Base-by-base conservation (phyloP, 257 asterid genomes). In the Forsythia suspensa region DNA sequence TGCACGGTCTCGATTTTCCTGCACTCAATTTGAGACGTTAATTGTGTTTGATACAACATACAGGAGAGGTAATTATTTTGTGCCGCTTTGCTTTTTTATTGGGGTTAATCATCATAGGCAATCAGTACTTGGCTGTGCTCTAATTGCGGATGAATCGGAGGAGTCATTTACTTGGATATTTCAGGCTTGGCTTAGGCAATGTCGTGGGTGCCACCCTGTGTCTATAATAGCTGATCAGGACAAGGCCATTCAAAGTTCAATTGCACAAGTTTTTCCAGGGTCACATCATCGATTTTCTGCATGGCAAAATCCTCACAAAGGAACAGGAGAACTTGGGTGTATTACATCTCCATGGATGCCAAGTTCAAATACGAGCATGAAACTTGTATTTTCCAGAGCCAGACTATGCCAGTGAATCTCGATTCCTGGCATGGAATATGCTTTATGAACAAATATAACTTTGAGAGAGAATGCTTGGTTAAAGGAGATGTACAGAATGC, bases 91-190 rank as follows among this genome's bases (percentile, higher is more conserved):
- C 97, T 76, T 90, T 4, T 95, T 95, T 68, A 76, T 95, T n/a
- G 98, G 98, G 67, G 91, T 95, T 20, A 95, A 95, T 82, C 99
- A 95, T 81, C 98, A 95, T 70, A 82, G 92, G 72, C 98, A 93
- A 77, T 97, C 98, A 0, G 97, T 93, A 41, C 95, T 95, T 73
- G 98, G 99, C 36, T 93, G 99, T 81, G 98, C 99, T 57, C 78
- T 95, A 76, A 76, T 95, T 36, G 98, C 97, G 3, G 97, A 95
- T 71, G 98, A 93, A 81, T 88, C 97, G 20, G 97, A 93, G 84
- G 96, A 93, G 82, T 95, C 99, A 0, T 92, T 92, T 77, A 88
- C 94, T 76, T 95, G 99, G 99, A 89, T 93, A 37, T 90, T 95
- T 76, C 94, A 87, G 83, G 84, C 98, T 43, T 95, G 92, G 96